Base-by-base conservation (phyloP, 495 filamentous ascomycete species). In the Aspergillus steynii region DNA sequence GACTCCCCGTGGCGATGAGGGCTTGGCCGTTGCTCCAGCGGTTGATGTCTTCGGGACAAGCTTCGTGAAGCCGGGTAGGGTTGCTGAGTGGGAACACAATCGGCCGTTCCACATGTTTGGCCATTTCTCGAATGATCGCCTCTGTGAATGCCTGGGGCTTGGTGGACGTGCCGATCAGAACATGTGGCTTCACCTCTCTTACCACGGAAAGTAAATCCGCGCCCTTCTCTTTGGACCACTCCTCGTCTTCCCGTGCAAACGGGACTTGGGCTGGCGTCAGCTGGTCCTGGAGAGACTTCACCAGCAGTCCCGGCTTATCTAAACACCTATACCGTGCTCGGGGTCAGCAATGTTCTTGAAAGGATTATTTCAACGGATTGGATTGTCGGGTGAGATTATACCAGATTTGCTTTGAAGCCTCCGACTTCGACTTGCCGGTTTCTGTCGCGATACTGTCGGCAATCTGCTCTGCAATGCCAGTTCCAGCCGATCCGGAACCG, bases 31-130 rank as follows among this genome's bases (percentile, higher is more conserved):
- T 75, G 0, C 90, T 93, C 93, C 91, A 97, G 0, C 81, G 68
- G 58, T 86, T 83, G 50, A 97, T 75, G 68, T 96, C 92, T n/a
- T 83, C 73, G 0, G 92, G 92, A 10, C 84, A 76, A 1, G 93
- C 92, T 73, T 96, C 92, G 71, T 96, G 92, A 0, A 96, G 83
- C 1, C 85, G 78, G 0, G 93, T 97, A 3, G 92, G 92, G 69
- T 97, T 97, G 12, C 89, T 93, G 20, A 96, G 82, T 0, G 92
- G 93, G 58, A 96, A 86, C 55, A 97, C 85, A 53, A 95, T 89
- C 29, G 92, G 92, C 5, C 87, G 83, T 1, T 89, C 81, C 1
- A 90, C 84, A 62, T 94, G 85, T 31, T 83, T 80, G n/a, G 89
- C 86, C 91, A 97, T 96, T 64, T 88, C 91, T 27, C 79, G 77